phyloP scores from a whole-genome alignment of 2,329 filamentous ascomycete genomes.

The Magnaporthiopsis rhizophila region DNA sequence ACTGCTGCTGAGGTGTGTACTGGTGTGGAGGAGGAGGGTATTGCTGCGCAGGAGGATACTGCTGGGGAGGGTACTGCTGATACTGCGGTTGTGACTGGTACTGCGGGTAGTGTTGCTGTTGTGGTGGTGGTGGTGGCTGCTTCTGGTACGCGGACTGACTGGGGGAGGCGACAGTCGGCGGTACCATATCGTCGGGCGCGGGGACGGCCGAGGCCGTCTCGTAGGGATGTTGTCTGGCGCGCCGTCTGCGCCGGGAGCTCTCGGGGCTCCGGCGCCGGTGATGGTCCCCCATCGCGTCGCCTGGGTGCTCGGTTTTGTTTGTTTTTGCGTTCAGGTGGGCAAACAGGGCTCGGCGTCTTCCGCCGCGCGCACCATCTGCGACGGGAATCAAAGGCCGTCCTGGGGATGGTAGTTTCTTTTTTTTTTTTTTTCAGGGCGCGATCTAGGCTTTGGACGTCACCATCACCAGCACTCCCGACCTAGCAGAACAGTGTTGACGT shows the following conservation, averaged over 20 bases:
- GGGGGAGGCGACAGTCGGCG: not conserved
- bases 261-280: constrained; percentile 49
- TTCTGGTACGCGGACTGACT: not conserved
- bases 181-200: not conserved
- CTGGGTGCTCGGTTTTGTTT: not conserved
- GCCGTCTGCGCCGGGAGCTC: constrained; percentile 43
- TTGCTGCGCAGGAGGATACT: constrained; percentile 1
- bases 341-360: not conserved
- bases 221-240: constrained; percentile 30
- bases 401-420: not conserved
- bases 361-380: constrained; percentile 5
- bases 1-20: not conserved
- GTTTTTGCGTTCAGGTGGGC: not conserved
- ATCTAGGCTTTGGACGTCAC: not conserved
- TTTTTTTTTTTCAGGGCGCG: constrained; percentile 1
- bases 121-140: not conserved
- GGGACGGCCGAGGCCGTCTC: constrained; percentile 16
- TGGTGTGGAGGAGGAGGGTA: not conserved
- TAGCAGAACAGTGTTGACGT: not conserved
- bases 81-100: not conserved
- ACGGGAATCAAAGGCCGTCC: not conserved
- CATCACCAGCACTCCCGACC: not conserved
- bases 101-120: not conserved
- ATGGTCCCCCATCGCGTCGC: constrained; percentile 41
- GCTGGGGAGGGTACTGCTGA: not conserved